These are phyloP conservation scores for Polychaeton citri DNA, from an alignment of 2,329 filamentous ascomycete species.

Conservation along the genomic window DNA sequence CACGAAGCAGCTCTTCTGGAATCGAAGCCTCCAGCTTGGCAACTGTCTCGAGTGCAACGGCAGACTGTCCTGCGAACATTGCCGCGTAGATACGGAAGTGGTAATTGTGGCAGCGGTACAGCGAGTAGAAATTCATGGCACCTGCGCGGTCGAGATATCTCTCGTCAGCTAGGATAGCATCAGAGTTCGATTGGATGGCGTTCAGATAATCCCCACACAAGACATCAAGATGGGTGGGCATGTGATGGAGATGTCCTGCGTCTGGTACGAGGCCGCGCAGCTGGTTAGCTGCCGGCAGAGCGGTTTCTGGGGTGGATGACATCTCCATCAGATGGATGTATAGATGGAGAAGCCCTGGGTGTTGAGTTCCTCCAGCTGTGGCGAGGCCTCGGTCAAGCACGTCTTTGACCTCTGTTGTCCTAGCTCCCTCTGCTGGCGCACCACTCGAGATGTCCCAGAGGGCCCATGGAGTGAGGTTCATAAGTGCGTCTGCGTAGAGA, in stretches of 20 bases:
- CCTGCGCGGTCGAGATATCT: constrained; percentile 48
- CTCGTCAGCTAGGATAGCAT: constrained; percentile 55
- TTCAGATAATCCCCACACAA: constrained; percentile 57
- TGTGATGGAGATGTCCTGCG: constrained; percentile 58
- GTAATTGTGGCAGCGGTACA: constrained; percentile 62
- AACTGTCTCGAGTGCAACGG: constrained; percentile 49
- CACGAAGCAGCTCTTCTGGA: constrained; percentile 48
- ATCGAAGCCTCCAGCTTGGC: constrained; percentile 47
- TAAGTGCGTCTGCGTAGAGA: constrained; percentile 51
- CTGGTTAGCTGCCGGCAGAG: constrained; percentile 46
- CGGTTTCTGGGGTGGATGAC: constrained; percentile 52
- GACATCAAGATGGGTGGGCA: constrained; percentile 67
- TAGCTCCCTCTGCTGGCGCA: constrained; percentile 39
- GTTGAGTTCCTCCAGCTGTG: constrained; percentile 35
- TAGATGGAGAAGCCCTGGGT: constrained; percentile 60
- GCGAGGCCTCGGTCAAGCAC: constrained; percentile 47
- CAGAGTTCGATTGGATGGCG: constrained; percentile 53
- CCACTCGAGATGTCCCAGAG: constrained; percentile 51
- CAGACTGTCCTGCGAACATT: constrained; percentile 59
- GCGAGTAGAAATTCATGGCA: constrained; percentile 58
- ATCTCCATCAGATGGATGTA: constrained; percentile 73
- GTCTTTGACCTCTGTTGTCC: constrained; percentile 44
- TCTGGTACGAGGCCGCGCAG: constrained; percentile 55
- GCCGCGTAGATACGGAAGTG: constrained; percentile 66
- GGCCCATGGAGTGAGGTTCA: constrained; percentile 53